Evolutionary conservation across 805 yeast species (phyloP), one percentile per base, ranked within the genome.

Genomic region (Wickerhamia fluorescens): DNA sequence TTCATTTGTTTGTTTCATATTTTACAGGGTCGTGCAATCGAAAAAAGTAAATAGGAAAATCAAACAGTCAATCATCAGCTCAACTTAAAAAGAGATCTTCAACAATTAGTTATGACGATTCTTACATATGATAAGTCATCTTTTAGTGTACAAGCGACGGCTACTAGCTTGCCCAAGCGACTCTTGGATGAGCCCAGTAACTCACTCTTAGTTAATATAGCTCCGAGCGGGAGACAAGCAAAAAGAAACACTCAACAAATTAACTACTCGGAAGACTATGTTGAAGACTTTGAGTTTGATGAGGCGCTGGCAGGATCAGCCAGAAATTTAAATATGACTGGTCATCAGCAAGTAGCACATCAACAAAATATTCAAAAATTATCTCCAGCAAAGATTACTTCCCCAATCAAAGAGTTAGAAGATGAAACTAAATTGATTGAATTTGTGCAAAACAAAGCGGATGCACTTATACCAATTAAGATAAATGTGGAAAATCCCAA

Each of bases 211-310:
- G 68, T 80, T 18, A 58, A 50, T 20, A 71, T 85, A 2, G 80
- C 86, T 1, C 78, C 81, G 14, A 83, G 85, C 2, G 74, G 87
- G 3, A 70, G 96, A 40, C 70, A 79, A 17, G 78, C 86, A 19
- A 86, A 85, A 51, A 66, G 95, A 42, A 58, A 66, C 23, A 77
- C 84, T 7, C 70, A 71, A 21, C 79, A 76, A 27, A 74, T 84
- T 29, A 84, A 82, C 49, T 87, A 87, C 47, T 92, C 95, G 0
- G 41, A 45, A 13, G 45, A 42, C 9, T 45, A 41, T 23, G 41
- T 42, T 5, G 47, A 51, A n/a, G 65, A 52, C 23, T 50, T 54
- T 28, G 50, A 51, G 6, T 34, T 51, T 19, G 55, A 45, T 7
- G 44, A 33, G 14, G 23, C 44, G 7, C 53, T 53, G n/a, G 26